Evolutionary conservation across 2,329 filamentous ascomycete species (phyloP).

Genomic region (Cladosporium sp.): DNA sequence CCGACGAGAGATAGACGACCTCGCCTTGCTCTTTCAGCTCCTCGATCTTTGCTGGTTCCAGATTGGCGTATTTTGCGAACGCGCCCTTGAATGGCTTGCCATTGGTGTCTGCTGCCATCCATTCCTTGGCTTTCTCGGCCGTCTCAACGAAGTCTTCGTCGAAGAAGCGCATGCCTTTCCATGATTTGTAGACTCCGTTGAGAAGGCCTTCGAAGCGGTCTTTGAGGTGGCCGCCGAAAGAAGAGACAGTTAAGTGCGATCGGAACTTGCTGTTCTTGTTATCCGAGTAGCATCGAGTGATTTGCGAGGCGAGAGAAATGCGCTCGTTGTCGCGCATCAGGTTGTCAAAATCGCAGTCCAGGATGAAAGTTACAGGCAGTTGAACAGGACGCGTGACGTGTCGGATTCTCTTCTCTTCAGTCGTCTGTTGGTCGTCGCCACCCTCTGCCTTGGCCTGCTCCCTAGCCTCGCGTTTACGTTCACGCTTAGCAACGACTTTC

Average conservation of each 20-base stretch:
- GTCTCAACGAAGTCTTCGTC: constrained; percentile 68
- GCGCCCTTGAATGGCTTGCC: constrained; percentile 24
- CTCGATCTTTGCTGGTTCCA: constrained; percentile 13
- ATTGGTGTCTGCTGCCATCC: constrained; percentile 53
- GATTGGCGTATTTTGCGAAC: constrained; percentile 20
- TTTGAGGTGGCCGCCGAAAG: constrained; percentile 67
- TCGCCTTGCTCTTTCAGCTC: constrained; percentile 37
- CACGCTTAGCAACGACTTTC: constrained; percentile 48
- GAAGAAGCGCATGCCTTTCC: constrained; percentile 71
- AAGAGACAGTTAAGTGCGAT: constrained; percentile 68
- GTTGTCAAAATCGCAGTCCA: constrained; percentile 89
- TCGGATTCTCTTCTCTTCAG: constrained; percentile 13
- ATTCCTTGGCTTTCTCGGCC: constrained; percentile 56
- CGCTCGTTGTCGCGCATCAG: constrained; percentile 84
- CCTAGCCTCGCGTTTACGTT: constrained; percentile 38
- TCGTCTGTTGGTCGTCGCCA: constrained; percentile 11
- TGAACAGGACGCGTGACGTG: constrained; percentile 39
- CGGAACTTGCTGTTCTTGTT: constrained; percentile 65
- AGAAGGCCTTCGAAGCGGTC: constrained; percentile 75
- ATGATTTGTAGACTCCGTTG: constrained; percentile 62
- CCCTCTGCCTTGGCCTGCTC: constrained; percentile 18
- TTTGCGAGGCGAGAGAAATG: constrained; percentile 73
- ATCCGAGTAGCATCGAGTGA: constrained; percentile 84
- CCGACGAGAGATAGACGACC: constrained; percentile 84
- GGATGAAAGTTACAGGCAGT: constrained; percentile 70